These are phyloP conservation scores for Jacaranda copaia DNA, from an alignment of 257 asterid species.

Conservation along the genomic window DNA sequence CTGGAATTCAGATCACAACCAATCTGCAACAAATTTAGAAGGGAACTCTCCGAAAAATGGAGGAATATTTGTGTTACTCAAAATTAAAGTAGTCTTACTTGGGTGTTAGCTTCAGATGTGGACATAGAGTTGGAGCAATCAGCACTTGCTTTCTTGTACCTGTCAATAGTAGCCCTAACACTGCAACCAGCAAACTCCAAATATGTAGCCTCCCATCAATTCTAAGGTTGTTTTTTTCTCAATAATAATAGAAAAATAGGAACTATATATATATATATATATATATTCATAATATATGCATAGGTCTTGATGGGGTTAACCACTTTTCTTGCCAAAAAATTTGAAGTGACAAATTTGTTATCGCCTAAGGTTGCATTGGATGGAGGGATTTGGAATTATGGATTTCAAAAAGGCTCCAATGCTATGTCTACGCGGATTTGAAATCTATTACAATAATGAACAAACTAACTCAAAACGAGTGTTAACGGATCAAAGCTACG, in stretches of 20 bases:
- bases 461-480: too few species aligned
- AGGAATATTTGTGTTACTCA: background rate
- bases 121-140: conserved; percentile 70
- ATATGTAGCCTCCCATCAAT: background rate
- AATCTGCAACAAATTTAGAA: background rate
- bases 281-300: too few species aligned
- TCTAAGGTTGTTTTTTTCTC: too few species aligned
- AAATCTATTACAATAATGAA: too few species aligned
- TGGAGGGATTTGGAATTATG: background rate
- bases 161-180: conserved; percentile 85
- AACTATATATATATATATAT: too few species aligned
- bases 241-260: too few species aligned
- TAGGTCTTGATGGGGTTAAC: too few species aligned
- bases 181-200: conserved; percentile 47
- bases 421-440: too few species aligned
- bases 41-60: background rate
- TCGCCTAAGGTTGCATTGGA: background rate
- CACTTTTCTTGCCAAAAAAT: background rate
- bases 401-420: too few species aligned
- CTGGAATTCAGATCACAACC: background rate
- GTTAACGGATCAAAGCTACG: too few species aligned
- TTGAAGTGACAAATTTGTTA: background rate
- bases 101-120: conserved; percentile 85
- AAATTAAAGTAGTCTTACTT: conserved; percentile 43
- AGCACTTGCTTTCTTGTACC: conserved; percentile 80